Percentiles rank a stretch among this genome's conserved stretches.
Conservation (phyloP, 306 rosid genomes). For the Begonia fuchsioides region DNA sequence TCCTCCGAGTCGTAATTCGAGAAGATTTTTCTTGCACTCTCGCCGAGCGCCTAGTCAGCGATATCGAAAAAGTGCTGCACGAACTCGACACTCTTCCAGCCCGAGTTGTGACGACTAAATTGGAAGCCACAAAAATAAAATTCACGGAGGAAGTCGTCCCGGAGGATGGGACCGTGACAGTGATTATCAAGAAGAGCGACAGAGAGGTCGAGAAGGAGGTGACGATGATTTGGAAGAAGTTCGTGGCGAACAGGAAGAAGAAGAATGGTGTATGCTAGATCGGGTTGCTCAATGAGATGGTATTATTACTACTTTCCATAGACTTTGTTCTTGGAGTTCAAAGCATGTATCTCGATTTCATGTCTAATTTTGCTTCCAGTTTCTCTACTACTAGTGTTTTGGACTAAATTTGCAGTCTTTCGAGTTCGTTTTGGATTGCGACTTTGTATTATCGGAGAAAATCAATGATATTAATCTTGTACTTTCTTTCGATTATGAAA, state of each 20-base stretch:
- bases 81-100: conserved; percentile 10
- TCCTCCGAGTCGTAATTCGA: conserved; percentile 9
- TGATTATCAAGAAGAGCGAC: background rate
- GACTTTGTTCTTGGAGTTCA: no score
- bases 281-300: background rate
- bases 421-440: no score
- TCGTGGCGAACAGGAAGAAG: background rate
- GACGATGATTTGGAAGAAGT: background rate
- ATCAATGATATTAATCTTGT: no score
- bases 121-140: background rate
- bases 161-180: background rate
- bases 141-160: background rate
- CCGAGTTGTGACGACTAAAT: background rate
- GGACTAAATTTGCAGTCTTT: no score
- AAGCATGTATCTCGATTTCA: no score
- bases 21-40: conserved; percentile 10
- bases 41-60: conserved; percentile 1
- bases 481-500: no score
- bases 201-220: background rate
- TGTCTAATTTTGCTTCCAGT: no score
- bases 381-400: no score
- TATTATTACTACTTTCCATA: no score
- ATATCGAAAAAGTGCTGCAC: conserved; percentile 1
- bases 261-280: background rate
- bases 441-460: no score